Conservation (phyloP, 2,329 filamentous ascomycete species). For the Trichothecium sympodiale region DNA sequence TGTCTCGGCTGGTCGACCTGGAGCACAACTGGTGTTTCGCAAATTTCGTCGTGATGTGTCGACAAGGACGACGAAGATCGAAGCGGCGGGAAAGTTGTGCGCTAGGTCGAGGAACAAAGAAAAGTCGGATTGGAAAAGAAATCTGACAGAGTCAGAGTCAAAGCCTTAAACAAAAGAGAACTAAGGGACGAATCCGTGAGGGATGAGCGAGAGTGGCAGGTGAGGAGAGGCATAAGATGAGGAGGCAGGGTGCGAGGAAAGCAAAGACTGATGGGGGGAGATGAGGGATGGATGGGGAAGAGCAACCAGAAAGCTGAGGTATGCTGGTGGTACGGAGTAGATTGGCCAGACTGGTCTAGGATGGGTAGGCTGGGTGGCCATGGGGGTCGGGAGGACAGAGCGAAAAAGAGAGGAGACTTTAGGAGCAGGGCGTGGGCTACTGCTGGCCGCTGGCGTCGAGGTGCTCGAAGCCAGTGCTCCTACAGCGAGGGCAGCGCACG, state of each 20-base stretch:
- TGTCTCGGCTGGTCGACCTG: slow-evolving; percentile 12
- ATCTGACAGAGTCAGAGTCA: not conserved
- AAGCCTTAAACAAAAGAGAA: not conserved
- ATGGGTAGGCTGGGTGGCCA: too few species aligned
- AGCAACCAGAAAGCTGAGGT: too few species aligned
- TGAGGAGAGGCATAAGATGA: not conserved
- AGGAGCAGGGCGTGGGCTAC: too few species aligned
- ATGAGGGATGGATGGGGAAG: too few species aligned
- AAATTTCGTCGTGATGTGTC: slow-evolving; percentile 19
- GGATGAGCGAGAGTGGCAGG: slow-evolving; percentile 1
- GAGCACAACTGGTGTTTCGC: slow-evolving; percentile 12
- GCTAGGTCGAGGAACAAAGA: slow-evolving; percentile 9
- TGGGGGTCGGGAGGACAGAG: too few species aligned
- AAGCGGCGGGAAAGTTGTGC: slow-evolving; percentile 12
- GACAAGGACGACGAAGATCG: slow-evolving; percentile 12
- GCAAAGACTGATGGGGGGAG: too few species aligned
- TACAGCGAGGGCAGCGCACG: not conserved
- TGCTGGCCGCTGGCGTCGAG: not conserved
- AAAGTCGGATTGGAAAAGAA: slow-evolving; percentile 8
- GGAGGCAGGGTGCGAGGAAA: too few species aligned
- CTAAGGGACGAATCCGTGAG: too few species aligned
- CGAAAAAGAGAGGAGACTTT: too few species aligned
- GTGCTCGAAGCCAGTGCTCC: not conserved
- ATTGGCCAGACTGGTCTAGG: too few species aligned
- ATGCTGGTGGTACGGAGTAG: too few species aligned